Evolutionary conservation across 257 asterid species (phyloP).

Genomic region (Plantago major): DNA sequence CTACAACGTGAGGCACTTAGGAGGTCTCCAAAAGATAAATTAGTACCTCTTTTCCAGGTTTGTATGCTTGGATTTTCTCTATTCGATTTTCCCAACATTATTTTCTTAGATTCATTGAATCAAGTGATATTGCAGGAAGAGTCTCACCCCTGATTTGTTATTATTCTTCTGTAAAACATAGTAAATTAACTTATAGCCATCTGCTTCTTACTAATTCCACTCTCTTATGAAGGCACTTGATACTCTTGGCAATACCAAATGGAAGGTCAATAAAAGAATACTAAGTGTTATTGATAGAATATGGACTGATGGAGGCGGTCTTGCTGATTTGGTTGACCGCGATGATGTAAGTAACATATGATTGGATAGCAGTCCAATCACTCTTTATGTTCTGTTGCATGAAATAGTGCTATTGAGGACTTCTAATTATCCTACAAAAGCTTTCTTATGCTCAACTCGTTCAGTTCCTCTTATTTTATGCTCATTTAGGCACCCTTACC

Average conservation of each 20-base stretch:
- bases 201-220: constrained; percentile 6
- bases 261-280: constrained; percentile 90
- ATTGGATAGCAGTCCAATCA: constrained; percentile 5
- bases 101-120: constrained; percentile 12
- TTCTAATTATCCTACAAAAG: constrained; percentile 13
- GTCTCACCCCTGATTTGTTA: constrained; percentile 4
- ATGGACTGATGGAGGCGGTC: constrained; percentile 87
- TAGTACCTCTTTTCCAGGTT: constrained; percentile 78
- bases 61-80: constrained; percentile 9
- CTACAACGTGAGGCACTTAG: constrained; percentile 81
- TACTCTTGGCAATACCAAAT: constrained; percentile 86
- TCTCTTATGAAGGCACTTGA: constrained; percentile 65
- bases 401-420: neutral
- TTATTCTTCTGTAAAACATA: constrained; percentile 7
- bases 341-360: constrained; percentile 64
- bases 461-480: constrained; percentile 15
- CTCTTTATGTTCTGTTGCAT: constrained; percentile 4
- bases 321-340: constrained; percentile 88
- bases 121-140: neutral
- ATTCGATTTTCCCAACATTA: neutral
- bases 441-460: neutral
- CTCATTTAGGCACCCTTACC: constrained; percentile 68
- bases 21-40: constrained; percentile 63
- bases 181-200: neutral
- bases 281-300: constrained; percentile 75